phyloP scores from a whole-genome alignment of 2,329 filamentous ascomycete species.

The Ophiosphaerella narmari region DNA sequence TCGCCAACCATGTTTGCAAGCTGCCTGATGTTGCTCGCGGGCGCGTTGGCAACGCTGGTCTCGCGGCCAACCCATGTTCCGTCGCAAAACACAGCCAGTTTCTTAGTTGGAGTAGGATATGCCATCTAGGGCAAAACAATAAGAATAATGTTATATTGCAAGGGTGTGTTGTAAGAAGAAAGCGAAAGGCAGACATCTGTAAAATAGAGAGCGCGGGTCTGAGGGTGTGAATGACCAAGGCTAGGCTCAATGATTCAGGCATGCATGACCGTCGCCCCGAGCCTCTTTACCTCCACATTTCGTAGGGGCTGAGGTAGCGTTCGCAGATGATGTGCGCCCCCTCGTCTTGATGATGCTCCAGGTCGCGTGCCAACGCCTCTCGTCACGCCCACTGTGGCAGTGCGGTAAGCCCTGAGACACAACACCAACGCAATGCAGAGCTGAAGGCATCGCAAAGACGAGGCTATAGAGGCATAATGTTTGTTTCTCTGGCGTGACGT shows the following conservation, averaged over 20 bases:
- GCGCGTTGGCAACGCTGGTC: conserved; percentile 31
- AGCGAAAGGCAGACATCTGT: no score
- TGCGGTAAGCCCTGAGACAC: conserved; percentile 8
- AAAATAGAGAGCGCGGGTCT: no score
- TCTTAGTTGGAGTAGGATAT: conserved; percentile 22
- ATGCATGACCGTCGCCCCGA: conserved; percentile 2
- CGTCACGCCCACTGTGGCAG: conserved; percentile 10
- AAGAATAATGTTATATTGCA: no score
- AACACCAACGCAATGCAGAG: background rate
- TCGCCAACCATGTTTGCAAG: conserved; percentile 40
- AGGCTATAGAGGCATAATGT: background rate
- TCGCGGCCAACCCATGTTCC: conserved; percentile 45
- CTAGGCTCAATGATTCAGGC: background rate
- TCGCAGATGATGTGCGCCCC: conserved; percentile 21
- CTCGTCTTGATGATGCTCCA: conserved; percentile 10
- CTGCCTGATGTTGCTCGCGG: conserved; percentile 38
- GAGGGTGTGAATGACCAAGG: background rate
- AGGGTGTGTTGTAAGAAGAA: no score
- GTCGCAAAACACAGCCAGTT: conserved; percentile 40
- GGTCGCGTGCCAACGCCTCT: conserved; percentile 14
- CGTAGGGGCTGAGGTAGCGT: conserved; percentile 5
- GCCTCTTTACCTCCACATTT: conserved; percentile 3
- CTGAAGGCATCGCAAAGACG: background rate
- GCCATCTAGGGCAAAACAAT: conserved; percentile 9
- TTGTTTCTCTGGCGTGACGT: background rate